phyloP scores from a whole-genome alignment of 495 filamentous ascomycete genomes.

The Lichenothelia convexa region DNA sequence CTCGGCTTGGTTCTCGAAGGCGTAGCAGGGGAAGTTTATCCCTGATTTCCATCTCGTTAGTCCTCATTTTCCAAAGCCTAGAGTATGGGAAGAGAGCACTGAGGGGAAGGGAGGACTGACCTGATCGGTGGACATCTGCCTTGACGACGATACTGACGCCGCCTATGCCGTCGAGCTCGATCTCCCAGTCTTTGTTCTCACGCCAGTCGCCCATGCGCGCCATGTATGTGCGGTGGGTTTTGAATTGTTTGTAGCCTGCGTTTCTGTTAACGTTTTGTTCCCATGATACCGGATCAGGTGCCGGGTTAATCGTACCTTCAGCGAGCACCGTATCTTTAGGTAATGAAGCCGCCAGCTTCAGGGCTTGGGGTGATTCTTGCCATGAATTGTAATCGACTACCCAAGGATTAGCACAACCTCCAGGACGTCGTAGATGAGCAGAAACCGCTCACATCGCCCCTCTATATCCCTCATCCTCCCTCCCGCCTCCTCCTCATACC shows the following conservation, averaged over 20 bases:
- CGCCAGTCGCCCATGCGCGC: slow-evolving; percentile 79
- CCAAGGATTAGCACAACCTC: not conserved
- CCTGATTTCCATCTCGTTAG: no score
- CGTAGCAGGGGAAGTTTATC: slow-evolving; percentile 92
- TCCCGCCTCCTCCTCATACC: slow-evolving; percentile 40
- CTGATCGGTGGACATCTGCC: slow-evolving; percentile 87
- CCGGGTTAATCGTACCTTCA: slow-evolving; percentile 39
- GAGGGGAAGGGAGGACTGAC: slow-evolving; percentile 28
- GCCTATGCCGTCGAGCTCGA: slow-evolving; percentile 87
- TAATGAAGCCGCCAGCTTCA: slow-evolving; percentile 51
- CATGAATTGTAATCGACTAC: slow-evolving; percentile 97
- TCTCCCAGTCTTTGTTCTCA: slow-evolving; percentile 72
- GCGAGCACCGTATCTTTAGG: slow-evolving; percentile 64
- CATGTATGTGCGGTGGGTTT: slow-evolving; percentile 76
- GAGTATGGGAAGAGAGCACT: slow-evolving; percentile 6
- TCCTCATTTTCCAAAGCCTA: no score
- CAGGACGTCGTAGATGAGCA: not conserved
- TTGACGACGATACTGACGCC: slow-evolving; percentile 96
- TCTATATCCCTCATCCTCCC: slow-evolving; percentile 63
- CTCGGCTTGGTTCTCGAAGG: slow-evolving; percentile 98
- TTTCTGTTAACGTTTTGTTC: slow-evolving; percentile 1
- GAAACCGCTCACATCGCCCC: slow-evolving; percentile 59
- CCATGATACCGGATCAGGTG: not conserved
- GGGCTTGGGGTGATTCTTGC: slow-evolving; percentile 78
- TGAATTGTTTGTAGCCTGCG: slow-evolving; percentile 75